Base-by-base conservation (phyloP, 495 filamentous ascomycete genomes). In the Trichoderma gamsii region DNA sequence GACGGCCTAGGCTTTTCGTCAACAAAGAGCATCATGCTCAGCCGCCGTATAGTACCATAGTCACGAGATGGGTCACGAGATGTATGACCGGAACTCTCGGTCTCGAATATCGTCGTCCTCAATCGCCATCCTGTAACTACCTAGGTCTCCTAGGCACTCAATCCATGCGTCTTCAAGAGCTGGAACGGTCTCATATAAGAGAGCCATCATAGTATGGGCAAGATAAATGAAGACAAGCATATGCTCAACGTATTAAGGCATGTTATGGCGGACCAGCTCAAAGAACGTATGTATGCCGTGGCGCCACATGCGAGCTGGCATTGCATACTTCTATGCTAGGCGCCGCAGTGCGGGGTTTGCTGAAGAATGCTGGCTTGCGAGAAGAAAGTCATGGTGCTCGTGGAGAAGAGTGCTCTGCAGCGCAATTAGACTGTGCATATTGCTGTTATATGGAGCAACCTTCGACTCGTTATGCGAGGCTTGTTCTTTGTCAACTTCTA, bases 101-200 rank as follows among this genome's bases (percentile, higher is more conserved):
- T 94, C 91, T 11, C 83, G 78, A 23, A 87, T 77, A 66, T 92
- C 87, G 43, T 85, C 82, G 64, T 92, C 88, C 73, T 94, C 90
- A 38, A 93, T 88, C 1, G 90, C 90, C 90, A 94, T 93, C 0
- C 80, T 65, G 44, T 82, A 82, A 2, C 80, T 76, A 0, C 85
- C 89, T 3, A 95, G 76, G 74, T 95, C 92, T 0, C 92, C 92
- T 0, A 97, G 80, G 71, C 91, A 96, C 70, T 97, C 93, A 23
- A 96, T 90, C 93, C 93, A 97, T 0, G 89, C 96, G 63, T 93
- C 90, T 69, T 89, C 84, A 72, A 93, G 96, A 0, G 83, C 78
- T 3, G 88, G 83, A 0, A 92, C 88, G 0, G 89, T 92, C 73
- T 94, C 91, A 66, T 89, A 84, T 0, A 95, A 78, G 5, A 94